A percentile compares a stretch with the other conserved stretches of the same genome.
Evolutionary conservation across 2,329 filamentous ascomycete genomes (phyloP).

Genomic region (Pezicula radicicola): DNA sequence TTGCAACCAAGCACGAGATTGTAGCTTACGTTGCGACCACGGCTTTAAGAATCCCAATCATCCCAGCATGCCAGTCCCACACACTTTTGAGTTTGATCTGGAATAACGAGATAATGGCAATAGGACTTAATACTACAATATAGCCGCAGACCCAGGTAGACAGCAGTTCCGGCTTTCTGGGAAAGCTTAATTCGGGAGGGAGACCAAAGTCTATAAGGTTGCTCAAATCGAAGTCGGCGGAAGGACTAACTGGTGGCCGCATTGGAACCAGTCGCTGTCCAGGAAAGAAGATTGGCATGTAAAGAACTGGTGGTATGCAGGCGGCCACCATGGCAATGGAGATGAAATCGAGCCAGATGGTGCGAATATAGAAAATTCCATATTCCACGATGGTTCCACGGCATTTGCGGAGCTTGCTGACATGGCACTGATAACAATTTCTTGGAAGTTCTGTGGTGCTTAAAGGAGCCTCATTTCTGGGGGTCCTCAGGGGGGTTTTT

Average conservation of each 20-base stretch:
- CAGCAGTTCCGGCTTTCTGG: constrained; percentile 29
- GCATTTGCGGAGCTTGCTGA: too few species aligned
- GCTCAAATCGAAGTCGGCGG: not conserved
- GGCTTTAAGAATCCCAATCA: constrained; percentile 14
- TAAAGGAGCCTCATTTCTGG: too few species aligned
- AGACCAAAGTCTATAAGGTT: constrained; percentile 2
- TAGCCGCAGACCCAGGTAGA: constrained; percentile 67
- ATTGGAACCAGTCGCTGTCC: constrained; percentile 13
- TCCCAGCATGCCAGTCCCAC: constrained; percentile 47
- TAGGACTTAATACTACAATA: constrained; percentile 60
- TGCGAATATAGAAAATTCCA: not conserved
- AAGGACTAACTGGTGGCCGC: not conserved
- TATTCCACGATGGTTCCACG: too few species aligned
- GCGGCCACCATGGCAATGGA: constrained; percentile 6
- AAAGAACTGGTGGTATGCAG: constrained; percentile 9
- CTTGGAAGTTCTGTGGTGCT: too few species aligned
- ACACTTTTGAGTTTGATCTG: constrained; percentile 64
- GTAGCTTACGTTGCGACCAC: constrained; percentile 14
- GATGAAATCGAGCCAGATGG: constrained; percentile 7
- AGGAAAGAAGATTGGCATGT: constrained; percentile 13
- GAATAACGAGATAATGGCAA: constrained; percentile 58
- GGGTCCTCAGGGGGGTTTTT: too few species aligned
- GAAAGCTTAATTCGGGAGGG: constrained; percentile 13
- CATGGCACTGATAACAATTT: too few species aligned
- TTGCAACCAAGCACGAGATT: not conserved